phyloP scores from a whole-genome alignment of 495 filamentous ascomycete genomes.

The Pseudotulostoma volvatum region DNA sequence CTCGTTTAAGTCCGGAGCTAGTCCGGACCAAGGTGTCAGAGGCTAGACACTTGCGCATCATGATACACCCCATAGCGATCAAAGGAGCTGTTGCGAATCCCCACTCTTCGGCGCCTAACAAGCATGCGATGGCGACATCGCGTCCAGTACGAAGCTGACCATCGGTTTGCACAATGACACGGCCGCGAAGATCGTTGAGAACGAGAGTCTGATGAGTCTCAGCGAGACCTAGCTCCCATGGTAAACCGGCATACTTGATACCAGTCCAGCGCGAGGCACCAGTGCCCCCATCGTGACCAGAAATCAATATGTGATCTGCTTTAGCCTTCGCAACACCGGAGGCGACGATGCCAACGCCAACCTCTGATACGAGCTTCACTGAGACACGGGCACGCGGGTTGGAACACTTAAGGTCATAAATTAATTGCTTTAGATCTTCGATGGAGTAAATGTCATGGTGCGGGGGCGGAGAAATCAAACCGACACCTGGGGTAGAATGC shows the following conservation, averaged over 20 bases:
- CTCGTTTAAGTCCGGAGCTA: conserved; percentile 1
- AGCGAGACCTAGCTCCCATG: conserved; percentile 94
- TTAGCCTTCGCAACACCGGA: conserved; percentile 98
- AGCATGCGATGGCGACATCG: conserved; percentile 89
- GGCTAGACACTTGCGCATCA: conserved; percentile 59
- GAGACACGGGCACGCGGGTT: conserved; percentile 92
- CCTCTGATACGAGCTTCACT: conserved; percentile 96
- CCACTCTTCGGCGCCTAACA: conserved; percentile 95
- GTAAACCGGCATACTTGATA: conserved; percentile 98
- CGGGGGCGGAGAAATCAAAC: conserved; percentile 94
- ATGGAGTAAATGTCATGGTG: conserved; percentile 99
- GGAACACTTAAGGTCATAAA: conserved; percentile 96
- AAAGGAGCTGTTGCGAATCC: conserved; percentile 95
- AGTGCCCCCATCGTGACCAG: conserved; percentile 94
- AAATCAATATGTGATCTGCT: conserved; percentile 95
- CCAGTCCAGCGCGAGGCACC: conserved; percentile 98
- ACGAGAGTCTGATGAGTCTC: conserved; percentile 99
- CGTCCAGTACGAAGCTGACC: conserved; percentile 89
- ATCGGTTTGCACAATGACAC: conserved; percentile 95
- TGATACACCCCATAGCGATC: conserved; percentile 95
- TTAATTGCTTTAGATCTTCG: conserved; percentile 96
- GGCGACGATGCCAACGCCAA: conserved; percentile 94
- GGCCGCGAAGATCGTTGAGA: conserved; percentile 89
- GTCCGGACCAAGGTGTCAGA: background rate
- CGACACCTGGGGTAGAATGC: conserved; percentile 97